Conservation (phyloP, 73 alveolate genomes). For the Paramecium sonneborni region DNA sequence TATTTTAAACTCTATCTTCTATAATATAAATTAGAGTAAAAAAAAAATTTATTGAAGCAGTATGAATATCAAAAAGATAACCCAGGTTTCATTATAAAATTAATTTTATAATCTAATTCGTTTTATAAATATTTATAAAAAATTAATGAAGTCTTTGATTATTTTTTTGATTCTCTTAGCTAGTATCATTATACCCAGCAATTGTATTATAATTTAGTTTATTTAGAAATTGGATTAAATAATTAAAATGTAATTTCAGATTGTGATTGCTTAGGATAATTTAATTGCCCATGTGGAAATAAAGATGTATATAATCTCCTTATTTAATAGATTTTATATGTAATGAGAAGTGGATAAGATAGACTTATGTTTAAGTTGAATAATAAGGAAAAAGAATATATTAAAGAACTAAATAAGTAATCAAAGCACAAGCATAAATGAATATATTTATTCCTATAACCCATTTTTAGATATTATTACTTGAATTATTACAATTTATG, state of each 20-base stretch:
- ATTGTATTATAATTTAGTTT: background rate
- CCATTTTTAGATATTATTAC: background rate
- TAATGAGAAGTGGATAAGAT: background rate
- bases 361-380: background rate
- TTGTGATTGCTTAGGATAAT: background rate
- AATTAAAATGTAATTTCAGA: background rate
- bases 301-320: background rate
- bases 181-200: background rate
- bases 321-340: background rate
- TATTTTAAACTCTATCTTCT: background rate
- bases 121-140: background rate
- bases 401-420: background rate
- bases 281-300: background rate
- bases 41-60: no score
- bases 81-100: no score
- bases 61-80: no score
- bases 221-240: background rate
- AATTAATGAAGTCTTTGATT: background rate
- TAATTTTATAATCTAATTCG: background rate
- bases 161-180: background rate
- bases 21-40: no score
- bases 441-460: background rate
- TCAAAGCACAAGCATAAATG: background rate
- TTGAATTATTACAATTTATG: no score
- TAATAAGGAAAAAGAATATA: background rate